Evolutionary conservation across 1,139 yeast species (phyloP), one percentile per base, ranked within the genome.

Genomic region (Diutina scorzettiae): DNA sequence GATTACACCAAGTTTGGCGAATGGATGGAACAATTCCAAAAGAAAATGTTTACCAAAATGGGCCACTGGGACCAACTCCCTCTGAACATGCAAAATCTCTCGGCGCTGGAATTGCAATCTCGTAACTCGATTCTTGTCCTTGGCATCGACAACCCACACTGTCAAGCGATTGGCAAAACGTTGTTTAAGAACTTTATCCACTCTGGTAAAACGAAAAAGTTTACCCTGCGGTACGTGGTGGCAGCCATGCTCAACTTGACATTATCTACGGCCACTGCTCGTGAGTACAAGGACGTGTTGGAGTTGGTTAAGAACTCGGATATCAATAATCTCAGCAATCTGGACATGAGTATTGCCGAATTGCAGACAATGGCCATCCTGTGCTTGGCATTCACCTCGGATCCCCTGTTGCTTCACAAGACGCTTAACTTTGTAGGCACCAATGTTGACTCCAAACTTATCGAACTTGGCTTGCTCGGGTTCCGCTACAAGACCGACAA

Each of bases 391-490:
- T 78, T 67, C 51, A 64, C 67, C 21, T 52, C 56, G 9, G 66
- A 66, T 41, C 55, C 55, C 8, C 73, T 70, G n/a, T 55, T 78
- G 44, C 60, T 73, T 18, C 58, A 60, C 37, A 74, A 76, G 52
- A 65, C 77, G 0, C 61, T 78, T 46, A 76, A 76, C 47, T 78
- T 72, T 50, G 71, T 78, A 12, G 56, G 60, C 47, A 69, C 72
- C 40, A 78, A 78, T 51, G 69, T 76, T 43, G 80, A 75, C 47
- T 63, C 73, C 4, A 64, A 64, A 37, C 57, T 73, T 52, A 69
- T 77, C 37, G 85, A 77, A 51, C 53, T 71, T 43, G 76, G 73
- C 0, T 56, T 79, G 14, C 53, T 76, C 37, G 85, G 85, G 3
- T 62, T 74, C 48, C 58, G 57, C 42, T 62, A 53, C 49, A 55